phyloP scores from a whole-genome alignment of 2,329 filamentous ascomycete species.

The Penicillium thymicola region DNA sequence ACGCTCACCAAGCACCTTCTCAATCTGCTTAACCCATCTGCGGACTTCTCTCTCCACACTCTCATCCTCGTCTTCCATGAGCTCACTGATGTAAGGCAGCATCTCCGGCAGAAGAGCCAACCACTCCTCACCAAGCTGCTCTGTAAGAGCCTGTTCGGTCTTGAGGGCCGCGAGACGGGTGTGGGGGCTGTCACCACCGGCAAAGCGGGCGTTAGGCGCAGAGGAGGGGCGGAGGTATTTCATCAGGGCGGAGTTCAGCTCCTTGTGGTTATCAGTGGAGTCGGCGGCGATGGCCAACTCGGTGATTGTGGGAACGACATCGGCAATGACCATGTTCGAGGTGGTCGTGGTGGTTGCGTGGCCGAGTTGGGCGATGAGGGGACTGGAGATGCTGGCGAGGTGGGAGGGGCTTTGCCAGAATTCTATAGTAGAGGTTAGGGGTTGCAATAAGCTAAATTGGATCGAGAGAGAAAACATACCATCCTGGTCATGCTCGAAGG shows the following conservation, averaged over 20 bases:
- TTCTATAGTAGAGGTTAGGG: conserved; percentile 41
- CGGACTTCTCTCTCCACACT: conserved; percentile 84
- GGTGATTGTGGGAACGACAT: conserved; percentile 71
- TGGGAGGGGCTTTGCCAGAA: conserved; percentile 94
- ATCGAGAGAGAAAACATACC: conserved; percentile 38
- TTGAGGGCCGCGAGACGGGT: conserved; percentile 79
- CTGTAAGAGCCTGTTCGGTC: conserved; percentile 75
- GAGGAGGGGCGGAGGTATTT: conserved; percentile 66
- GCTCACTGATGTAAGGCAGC: conserved; percentile 90
- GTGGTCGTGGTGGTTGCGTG: conserved; percentile 39
- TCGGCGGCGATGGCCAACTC: conserved; percentile 77
- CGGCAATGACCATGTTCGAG: conserved; percentile 48
- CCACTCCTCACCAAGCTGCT: conserved; percentile 88
- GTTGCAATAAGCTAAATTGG: not conserved
- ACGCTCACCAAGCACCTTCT: conserved; percentile 83
- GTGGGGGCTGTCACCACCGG: conserved; percentile 57
- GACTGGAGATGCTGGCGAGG: conserved; percentile 68
- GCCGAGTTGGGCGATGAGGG: conserved; percentile 67
- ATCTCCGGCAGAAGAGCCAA: conserved; percentile 87
- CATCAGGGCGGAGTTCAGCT: conserved; percentile 75
- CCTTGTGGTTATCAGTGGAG: conserved; percentile 85
- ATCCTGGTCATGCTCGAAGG: conserved; percentile 86
- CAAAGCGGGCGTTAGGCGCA: conserved; percentile 25
- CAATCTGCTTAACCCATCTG: conserved; percentile 86
- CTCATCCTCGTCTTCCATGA: conserved; percentile 96